Base-by-base conservation (phyloP, 495 filamentous ascomycete genomes). In the Niebla homalea region DNA sequence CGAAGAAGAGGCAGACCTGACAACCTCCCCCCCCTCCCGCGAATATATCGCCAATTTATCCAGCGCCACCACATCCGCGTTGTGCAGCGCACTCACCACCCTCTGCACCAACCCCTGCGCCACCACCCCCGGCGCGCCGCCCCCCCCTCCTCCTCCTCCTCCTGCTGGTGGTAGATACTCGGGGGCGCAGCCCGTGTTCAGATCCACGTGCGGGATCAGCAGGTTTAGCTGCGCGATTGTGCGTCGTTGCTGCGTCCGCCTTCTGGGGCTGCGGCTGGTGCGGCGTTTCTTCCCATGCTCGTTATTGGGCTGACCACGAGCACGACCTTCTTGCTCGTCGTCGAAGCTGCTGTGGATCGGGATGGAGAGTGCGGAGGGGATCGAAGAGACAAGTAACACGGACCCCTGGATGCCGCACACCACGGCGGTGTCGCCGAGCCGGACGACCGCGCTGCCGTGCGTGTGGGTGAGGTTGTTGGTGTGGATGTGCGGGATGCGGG, bases 351-450 rank as follows among this genome's bases (percentile, higher is more conserved):
- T 14, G 63, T 43, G 11, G 59, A 55, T 15, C 61, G 67, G 5
- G 68, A 67, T 29, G 76, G 76, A 67, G 18, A 26, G 38, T 7
- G 75, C 83, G 41, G 79, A 75, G 25, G 84, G 75, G 39, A 90
- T 82, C 54, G 81, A 72, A 8, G 71, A 67, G 10, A 80, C 84
- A 42, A 76, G 72, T n/a, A 97, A 66, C 16, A 94, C 77, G 66
- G 97, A 92, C 18, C 74, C 89, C 19, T 89, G 77, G 20, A 97
- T 79, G 40, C 92, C 92, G 64, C 88, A 94, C 18, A 98, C 86
- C 6, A 88, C 86, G 0, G 87, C 84, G 7, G 89, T 96, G 62
- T 96, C 87, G 36, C 93, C 92, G 22, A 79, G 67, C 26, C 93
- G 77, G 22, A 96, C 84, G 0, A 97, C 84, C 5, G 89, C 83